These are phyloP conservation scores for Alternaria atra DNA, from an alignment of 2,329 filamentous ascomycete species.

Conservation along the genomic window DNA sequence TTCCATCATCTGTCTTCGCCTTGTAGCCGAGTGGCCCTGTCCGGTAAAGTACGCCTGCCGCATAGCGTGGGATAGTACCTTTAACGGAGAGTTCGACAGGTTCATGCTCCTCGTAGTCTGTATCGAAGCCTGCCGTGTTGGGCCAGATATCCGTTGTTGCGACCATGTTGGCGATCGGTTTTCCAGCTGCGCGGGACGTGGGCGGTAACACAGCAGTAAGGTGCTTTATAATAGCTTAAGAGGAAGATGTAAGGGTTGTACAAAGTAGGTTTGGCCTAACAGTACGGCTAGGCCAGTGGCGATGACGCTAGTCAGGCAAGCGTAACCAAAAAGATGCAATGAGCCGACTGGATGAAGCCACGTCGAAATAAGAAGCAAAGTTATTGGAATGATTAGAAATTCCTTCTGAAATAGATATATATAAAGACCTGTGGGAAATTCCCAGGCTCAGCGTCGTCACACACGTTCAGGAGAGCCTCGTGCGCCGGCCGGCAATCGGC, in stretches of 20 bases:
- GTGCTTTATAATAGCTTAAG: neutral
- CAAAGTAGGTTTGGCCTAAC: neutral
- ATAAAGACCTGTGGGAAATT: neutral
- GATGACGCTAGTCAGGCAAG: constrained; percentile 1
- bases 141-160: constrained; percentile 39
- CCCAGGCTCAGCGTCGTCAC: neutral
- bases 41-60: constrained; percentile 70
- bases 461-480: neutral
- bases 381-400: neutral
- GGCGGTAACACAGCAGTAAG: neutral
- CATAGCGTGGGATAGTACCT: constrained; percentile 75
- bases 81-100: constrained; percentile 70
- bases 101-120: constrained; percentile 69
- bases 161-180: constrained; percentile 1
- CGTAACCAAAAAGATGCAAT: neutral
- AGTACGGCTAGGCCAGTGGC: neutral
- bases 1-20: constrained; percentile 68
- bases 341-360: neutral
- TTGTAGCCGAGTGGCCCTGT: constrained; percentile 75
- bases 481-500: neutral
- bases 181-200: neutral
- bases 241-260: neutral
- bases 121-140: constrained; percentile 63
- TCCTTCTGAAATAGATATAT: neutral
- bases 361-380: neutral